Evolutionary conservation across 2,329 filamentous ascomycete genomes (phyloP), one percentile per base, ranked within the genome.

Genomic region (Onygena corvina): DNA sequence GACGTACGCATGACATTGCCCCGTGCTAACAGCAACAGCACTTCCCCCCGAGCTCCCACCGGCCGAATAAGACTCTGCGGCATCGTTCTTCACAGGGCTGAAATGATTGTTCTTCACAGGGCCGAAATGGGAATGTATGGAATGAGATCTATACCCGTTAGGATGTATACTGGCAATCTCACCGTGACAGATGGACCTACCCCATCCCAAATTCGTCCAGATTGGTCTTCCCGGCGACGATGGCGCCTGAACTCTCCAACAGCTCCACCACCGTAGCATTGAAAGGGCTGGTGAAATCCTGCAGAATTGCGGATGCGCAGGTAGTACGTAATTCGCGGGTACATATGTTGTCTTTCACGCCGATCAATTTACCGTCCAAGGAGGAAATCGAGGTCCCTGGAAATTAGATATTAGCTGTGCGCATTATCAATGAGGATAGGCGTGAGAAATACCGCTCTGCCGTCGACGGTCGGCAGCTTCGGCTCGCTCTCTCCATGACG

Each of bases 121-220:
- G 1, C 84, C 85, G 58, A 81, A 79, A 49, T 73, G 67, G 0
- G 86, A 88, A 59, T 82, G 70, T 16, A 73, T 75, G 1, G 81
- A 84, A 61, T 94, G 83, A 6, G 87, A 93, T 1, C 55, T 57
- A 34, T 14, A 42, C 12, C 9, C 12, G 7, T 11, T 18, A 16
- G 12, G 40, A 21, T 16, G 5, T 36, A 27, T 44, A 11, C 9
- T 12, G 20, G 20, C 23, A 31, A 29, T n/a, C n/a, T n/a, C n/a
- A n/a, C n/a, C 1, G 2, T 27, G 11, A 7, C 18, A 18, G 14
- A 47, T n/a, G n/a, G 12, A 34, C 54, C 52, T 54, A 66, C 63
- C 88, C 88, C 89, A 94, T 94, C 23, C 89, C 88, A 63, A 94
- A 94, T 63, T 94, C 92, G 67, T 96, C 92, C 73, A 96, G 80